Conservation (phyloP, 1,139 yeast species). For the Zhuliangozyma parablackwelliae region DNA sequence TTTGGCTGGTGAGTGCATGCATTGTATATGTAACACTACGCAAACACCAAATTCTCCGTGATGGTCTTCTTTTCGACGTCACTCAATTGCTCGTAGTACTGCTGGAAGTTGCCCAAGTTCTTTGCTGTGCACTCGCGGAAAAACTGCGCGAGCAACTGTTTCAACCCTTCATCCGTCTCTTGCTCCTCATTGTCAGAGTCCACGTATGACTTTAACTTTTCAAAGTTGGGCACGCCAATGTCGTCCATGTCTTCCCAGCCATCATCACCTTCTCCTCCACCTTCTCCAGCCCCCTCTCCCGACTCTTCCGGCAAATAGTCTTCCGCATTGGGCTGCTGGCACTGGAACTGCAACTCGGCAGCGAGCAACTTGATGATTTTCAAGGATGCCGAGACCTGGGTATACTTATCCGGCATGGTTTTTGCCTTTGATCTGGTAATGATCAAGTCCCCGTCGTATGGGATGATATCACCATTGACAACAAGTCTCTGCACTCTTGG, state of each 20-base stretch:
- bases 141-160: constrained; percentile 50
- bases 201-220: constrained; percentile 51
- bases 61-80: constrained; percentile 57
- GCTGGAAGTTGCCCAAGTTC: constrained; percentile 51
- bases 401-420: constrained; percentile 57
- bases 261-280: constrained; percentile 7
- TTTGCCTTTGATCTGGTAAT: constrained; percentile 83
- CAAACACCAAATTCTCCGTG: constrained; percentile 41
- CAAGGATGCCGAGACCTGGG: constrained; percentile 62
- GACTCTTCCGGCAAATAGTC: constrained; percentile 29
- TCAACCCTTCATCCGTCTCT: constrained; percentile 34
- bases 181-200: constrained; percentile 43
- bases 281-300: constrained; percentile 17
- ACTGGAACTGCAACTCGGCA: constrained; percentile 64
- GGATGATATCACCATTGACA: constrained; percentile 77
- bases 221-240: constrained; percentile 56
- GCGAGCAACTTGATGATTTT: constrained; percentile 71
- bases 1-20: constrained; percentile 46
- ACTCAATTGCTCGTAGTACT: constrained; percentile 46
- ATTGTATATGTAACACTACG: no score
- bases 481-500: constrained; percentile 43
- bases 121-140: constrained; percentile 59
- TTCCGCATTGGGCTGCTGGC: constrained; percentile 40
- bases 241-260: constrained; percentile 83
- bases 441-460: constrained; percentile 58